Evolutionary conservation across 352 stramenopile genomes (phyloP), one percentile per base, ranked within the genome.

Genomic region (Elongisporangium senticosum): DNA sequence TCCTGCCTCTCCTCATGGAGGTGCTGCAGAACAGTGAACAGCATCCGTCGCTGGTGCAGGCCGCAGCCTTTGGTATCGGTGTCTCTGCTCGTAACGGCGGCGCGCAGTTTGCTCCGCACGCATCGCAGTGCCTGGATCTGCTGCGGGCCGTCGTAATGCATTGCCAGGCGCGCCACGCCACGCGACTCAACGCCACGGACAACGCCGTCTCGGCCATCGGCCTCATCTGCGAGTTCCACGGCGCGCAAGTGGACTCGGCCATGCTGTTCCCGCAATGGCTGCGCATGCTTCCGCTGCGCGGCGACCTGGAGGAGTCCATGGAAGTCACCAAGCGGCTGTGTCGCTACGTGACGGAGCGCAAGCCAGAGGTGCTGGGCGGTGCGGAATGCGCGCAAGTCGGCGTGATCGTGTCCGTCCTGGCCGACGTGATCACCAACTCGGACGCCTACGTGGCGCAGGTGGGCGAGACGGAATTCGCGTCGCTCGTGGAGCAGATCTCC

Each of bases 161-260:
- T 14, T 75, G 82, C 0, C 68, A 75, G 20, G 80, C 84, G 5
- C 68, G 79, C 26, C 72, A 78, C 3, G 47, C 70, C 2, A 65
- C 70, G 28, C 79, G 84, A 58, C 55, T 76, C n/a, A 95, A 91
- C 56, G 85, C 83, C 1, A 90, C 74, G 0, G 83, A 95, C 64
- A 95, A 95, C 51, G 85, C 79, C 13, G 79, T 92, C 33, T 84
- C 83, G 22, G 79, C 85, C 7, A 69, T 93, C 5, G 82, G 84
- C 1, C 77, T 90, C 24, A 73, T 93, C 40, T 89, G 79, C 20
- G 84, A 90, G 63, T 71, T 83, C 57, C 82, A 93, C 40, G 50
- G 72, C 2, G 61, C 22, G 4, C 74, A 65, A 8, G 64, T 93
- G 13, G 76, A 82, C 51, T 67, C 77, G 0, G 62, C 66, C 1